phyloP scores from a whole-genome alignment of 208 protist genomes.

The Acanthamoeba sp. region DNA sequence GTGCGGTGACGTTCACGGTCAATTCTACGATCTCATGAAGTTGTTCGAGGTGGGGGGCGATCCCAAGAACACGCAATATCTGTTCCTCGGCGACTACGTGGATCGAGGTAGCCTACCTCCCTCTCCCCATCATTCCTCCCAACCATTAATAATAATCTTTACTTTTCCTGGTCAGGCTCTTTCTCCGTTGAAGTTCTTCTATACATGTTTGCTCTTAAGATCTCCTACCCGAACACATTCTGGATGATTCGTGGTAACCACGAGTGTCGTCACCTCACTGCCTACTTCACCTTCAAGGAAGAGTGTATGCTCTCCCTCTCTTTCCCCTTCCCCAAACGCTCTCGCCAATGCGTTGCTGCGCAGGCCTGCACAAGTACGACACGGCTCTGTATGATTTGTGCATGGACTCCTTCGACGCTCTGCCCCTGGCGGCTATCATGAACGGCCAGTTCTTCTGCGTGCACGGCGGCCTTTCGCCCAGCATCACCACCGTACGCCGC shows the following conservation, averaged over 20 bases:
- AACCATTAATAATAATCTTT: neutral
- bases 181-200: slow-evolving; percentile 84
- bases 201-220: slow-evolving; percentile 96
- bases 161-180: neutral
- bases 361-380: slow-evolving; percentile 89
- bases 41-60: slow-evolving; percentile 95
- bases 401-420: slow-evolving; percentile 89
- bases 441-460: slow-evolving; percentile 91
- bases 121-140: slow-evolving; percentile 38
- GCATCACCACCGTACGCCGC: slow-evolving; percentile 86
- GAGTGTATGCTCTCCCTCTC: slow-evolving; percentile 90
- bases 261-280: slow-evolving; percentile 97
- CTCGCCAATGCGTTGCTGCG: neutral
- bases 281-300: slow-evolving; percentile 97
- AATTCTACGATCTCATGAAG: slow-evolving; percentile 97
- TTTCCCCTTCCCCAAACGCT: neutral
- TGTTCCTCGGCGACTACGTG: slow-evolving; percentile 98
- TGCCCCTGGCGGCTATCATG: slow-evolving; percentile 91
- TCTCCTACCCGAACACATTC: slow-evolving; percentile 93
- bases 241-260: slow-evolving; percentile 98
- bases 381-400: slow-evolving; percentile 86
- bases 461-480: slow-evolving; percentile 90
- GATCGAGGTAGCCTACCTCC: slow-evolving; percentile 86
- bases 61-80: slow-evolving; percentile 92
- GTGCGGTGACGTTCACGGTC: slow-evolving; percentile 97